A percentile compares a stretch with the other conserved stretches of the same genome.
These are phyloP conservation scores for Marasmius fiardii DNA, from an alignment of 1,284 basidiomycete genomes.

Conservation along the genomic window DNA sequence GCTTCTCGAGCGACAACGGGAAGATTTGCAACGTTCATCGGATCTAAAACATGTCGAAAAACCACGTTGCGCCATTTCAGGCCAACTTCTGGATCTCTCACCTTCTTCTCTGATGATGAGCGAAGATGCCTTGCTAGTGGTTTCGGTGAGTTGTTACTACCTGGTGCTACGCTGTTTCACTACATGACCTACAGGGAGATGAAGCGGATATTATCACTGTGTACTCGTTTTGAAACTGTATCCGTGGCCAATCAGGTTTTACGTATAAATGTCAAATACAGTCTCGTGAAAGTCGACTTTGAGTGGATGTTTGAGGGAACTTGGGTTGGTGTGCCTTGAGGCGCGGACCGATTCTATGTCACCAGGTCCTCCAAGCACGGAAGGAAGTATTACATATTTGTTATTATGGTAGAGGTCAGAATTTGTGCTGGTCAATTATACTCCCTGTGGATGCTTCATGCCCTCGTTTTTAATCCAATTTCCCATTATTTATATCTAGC, in stretches of 20 bases:
- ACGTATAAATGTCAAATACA: background rate
- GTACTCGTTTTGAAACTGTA: conserved; percentile 5
- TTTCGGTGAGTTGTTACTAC: conserved; percentile 10
- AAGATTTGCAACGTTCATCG: too few relatives aligned
- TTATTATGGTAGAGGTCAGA: too few relatives aligned
- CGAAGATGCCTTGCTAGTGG: conserved; percentile 12
- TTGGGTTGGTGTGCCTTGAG: background rate
- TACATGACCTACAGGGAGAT: background rate
- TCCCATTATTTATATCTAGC: too few relatives aligned
- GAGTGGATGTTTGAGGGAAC: background rate
- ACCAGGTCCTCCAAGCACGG: background rate
- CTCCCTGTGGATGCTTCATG: too few relatives aligned
- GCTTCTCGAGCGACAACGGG: background rate
- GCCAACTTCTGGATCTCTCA: background rate
- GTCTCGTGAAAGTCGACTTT: background rate
- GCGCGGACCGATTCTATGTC: background rate
- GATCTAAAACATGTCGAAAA: too few relatives aligned
- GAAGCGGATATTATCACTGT: background rate
- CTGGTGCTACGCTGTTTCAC: background rate
- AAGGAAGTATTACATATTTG: background rate
- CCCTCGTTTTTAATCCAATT: too few relatives aligned
- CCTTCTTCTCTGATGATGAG: conserved; percentile 11
- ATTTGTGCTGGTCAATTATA: too few relatives aligned
- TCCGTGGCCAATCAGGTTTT: background rate
- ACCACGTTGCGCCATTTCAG: conserved; percentile 2